phyloP scores from a whole-genome alignment of 2,329 filamentous ascomycete genomes.

The Ramularia endophylla region DNA sequence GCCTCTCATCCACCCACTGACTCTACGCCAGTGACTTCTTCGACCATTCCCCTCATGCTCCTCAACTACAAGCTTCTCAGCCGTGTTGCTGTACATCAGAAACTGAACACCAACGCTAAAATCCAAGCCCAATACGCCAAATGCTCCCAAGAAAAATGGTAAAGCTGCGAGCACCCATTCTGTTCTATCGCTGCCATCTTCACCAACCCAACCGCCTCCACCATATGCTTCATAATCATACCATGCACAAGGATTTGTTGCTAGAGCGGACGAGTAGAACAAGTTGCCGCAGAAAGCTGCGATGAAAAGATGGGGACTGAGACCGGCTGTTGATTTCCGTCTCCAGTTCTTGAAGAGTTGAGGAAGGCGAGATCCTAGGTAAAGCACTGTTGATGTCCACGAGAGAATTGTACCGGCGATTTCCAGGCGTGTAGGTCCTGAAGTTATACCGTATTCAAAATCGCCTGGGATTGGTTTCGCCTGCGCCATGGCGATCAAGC shows the following conservation, averaged over 20 bases:
- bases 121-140: slow-evolving; percentile 58
- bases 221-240: slow-evolving; percentile 47
- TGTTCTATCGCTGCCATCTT: slow-evolving; percentile 47
- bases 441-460: background rate
- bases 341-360: slow-evolving; percentile 61
- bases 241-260: slow-evolving; percentile 61
- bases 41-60: slow-evolving; percentile 37
- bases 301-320: slow-evolving; percentile 57
- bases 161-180: slow-evolving; percentile 54
- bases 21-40: slow-evolving; percentile 46
- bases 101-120: slow-evolving; percentile 59
- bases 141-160: slow-evolving; percentile 62
- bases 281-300: slow-evolving; percentile 63
- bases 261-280: slow-evolving; percentile 58
- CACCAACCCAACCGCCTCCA: slow-evolving; percentile 54
- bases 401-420: slow-evolving; percentile 48
- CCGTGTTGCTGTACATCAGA: slow-evolving; percentile 48
- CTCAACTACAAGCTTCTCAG: slow-evolving; percentile 29
- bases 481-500: slow-evolving; percentile 40
- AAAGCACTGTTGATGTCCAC: slow-evolving; percentile 52
- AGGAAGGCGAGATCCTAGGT: slow-evolving; percentile 55
- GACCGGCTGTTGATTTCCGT: slow-evolving; percentile 57
- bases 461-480: slow-evolving; percentile 29
- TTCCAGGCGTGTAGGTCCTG: slow-evolving; percentile 31
- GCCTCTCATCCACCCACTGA: slow-evolving; percentile 60